Base-by-base conservation (phyloP, 805 yeast species). In the Suhomyces prunicola region DNA sequence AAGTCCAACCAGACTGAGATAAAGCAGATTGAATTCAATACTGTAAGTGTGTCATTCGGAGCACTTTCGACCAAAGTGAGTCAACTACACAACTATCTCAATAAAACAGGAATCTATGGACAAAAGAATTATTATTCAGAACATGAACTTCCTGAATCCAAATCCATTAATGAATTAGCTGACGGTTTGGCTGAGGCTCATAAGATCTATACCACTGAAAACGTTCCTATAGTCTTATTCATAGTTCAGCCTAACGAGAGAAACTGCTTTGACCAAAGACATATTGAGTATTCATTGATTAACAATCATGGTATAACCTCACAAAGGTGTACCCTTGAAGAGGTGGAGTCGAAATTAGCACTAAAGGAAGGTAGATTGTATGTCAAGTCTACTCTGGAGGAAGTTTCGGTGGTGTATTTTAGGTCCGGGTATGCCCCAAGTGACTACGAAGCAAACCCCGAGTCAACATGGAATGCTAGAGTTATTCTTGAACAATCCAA, bases 1-100 rank as follows among this genome's bases (percentile, higher is more conserved):
- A 64, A 67, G 6, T 9, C 41, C 2, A 71, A 72, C 48, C 54
- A 53, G 5, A 52, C 63, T 15, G 67, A 69, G 26, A 87, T 93
- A 62, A 92, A 93, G 65, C 99, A 94, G 69, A 94, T 94, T 49
- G 99, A 94, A 68, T 93, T 93, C 74, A 94, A 94, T 70, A 92
- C 99, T 1, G 90, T 94, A 3, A 88, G 97, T 62, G 97, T 93
- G 3, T 92, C 97, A 1, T 94, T 94, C 73, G 97, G 96, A 19
- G 98, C 96, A 0, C 76, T 94, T 52, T 86, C 96, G 1, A 68
- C 90, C 12, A 88, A 86, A 65, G 93, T 90, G 24, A 88, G 94
- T 19, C 76, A 82, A 58, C 73, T 90, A 52, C 99, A 94, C 69
- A 68, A 77, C 19, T 89, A 80, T 60, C 69, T 87, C 62, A 87